Conservation (phyloP, 1,284 basidiomycete species). For the Neotropicomus parvogracilis region DNA sequence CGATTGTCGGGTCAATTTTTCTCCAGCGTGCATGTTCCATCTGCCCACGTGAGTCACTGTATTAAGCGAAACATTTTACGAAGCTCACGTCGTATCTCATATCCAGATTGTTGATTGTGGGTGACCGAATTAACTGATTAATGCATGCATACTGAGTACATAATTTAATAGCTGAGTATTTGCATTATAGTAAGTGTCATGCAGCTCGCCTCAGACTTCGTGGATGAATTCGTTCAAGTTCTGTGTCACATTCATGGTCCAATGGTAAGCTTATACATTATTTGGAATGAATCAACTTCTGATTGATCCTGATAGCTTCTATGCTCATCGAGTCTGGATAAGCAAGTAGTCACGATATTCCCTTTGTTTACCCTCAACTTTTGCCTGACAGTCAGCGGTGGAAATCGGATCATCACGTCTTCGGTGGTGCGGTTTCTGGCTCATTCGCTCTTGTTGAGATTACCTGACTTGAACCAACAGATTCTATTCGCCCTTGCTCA, state of each 20-base stretch:
- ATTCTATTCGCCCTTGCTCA: slow-evolving; percentile 11
- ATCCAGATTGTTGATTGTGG: slow-evolving; percentile 7
- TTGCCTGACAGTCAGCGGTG: slow-evolving; percentile 18
- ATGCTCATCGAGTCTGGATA: slow-evolving; percentile 30
- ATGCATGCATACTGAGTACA: background rate
- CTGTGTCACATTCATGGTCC: slow-evolving; percentile 17
- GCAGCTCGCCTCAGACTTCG: background rate
- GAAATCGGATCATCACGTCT: slow-evolving; percentile 17
- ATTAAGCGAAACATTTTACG: background rate
- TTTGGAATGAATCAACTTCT: background rate
- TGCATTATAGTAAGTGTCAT: slow-evolving; percentile 6
- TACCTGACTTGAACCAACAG: slow-evolving; percentile 8
- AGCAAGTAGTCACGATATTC: slow-evolving; percentile 12
- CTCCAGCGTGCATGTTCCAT: background rate
- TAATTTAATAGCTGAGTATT: slow-evolving; percentile 1
- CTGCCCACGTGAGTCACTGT: slow-evolving; percentile 14
- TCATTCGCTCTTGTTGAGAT: background rate
- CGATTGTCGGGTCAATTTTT: slow-evolving; percentile 2
- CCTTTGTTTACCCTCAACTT: background rate
- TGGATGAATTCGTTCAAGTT: slow-evolving; percentile 12
- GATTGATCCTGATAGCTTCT: slow-evolving; percentile 18
- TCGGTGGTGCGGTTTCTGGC: slow-evolving; percentile 14
- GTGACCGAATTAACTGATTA: background rate
- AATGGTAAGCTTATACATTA: slow-evolving; percentile 9
- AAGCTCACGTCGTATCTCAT: background rate